Base-by-base conservation (phyloP, 208 protist species). In the Trypanosoma grayi region DNA sequence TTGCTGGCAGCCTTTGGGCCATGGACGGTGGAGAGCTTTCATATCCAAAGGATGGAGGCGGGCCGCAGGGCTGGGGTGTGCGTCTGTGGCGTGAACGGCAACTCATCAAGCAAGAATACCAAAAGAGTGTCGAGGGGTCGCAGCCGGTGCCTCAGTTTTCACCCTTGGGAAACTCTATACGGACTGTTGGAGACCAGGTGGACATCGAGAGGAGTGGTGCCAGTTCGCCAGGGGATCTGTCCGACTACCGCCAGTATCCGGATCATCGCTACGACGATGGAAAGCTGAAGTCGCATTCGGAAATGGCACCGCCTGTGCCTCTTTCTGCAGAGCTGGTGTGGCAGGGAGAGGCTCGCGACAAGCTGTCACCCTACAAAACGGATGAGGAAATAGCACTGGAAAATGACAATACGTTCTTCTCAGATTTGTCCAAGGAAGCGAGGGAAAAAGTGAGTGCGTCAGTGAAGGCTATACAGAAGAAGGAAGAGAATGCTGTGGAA, bases 11-110 rank as follows among this genome's bases (percentile, higher is more conserved):
- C 20, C 63, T 95, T 34, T 95, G 90, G 87, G 81, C 72, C 16
- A 66, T 95, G 40, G 90, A 95, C 58, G 90, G 90, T 30, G 84
- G 86, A 22, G 86, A 93, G 73, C 73, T 92, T 40, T 75, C 84
- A 10, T 95, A 95, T 75, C 90, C 90, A 30, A 84, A 81, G 51
- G 81, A 89, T 50, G 86, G 86, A 28, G 81, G 81, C 18, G 90
- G 90, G 14, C 83, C 83, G 3, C 65, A 90, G 50, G 86, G 86
- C 7, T 95, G 85, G 84, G 90, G 86, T 18, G 83, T 92, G 39
- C 83, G 83, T 4, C 70, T 95, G 27, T 93, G 86, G 85, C 86
- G 90, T 24, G 90, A 95, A 67, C 78, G 90, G 0, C 73, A 76
- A 18, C 31, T 93, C 14, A 31, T 95, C 28, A 82, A 81, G 57